These are phyloP conservation scores for Sanghuangporus weigelae DNA, from an alignment of 1,284 basidiomycete genomes.

Conservation along the genomic window DNA sequence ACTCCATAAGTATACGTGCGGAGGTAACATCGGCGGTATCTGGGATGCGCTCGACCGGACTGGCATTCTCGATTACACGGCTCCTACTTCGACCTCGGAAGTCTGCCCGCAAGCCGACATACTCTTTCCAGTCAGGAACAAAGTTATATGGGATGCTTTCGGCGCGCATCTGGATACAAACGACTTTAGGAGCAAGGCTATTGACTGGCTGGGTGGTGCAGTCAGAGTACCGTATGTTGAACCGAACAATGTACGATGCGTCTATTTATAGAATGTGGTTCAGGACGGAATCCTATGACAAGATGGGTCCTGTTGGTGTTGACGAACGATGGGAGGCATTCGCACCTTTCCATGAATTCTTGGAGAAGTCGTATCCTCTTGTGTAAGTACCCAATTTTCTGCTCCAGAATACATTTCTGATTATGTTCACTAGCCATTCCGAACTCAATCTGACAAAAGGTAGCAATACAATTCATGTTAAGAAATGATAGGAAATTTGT, in stretches of 20 bases:
- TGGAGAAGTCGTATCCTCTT: slow-evolving; percentile 19
- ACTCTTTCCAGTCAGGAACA: slow-evolving; percentile 39
- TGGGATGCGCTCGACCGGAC: not conserved
- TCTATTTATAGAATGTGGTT: not conserved
- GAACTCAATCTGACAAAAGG: slow-evolving; percentile 31
- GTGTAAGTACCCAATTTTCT: slow-evolving; percentile 15
- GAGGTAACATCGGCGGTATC: not conserved
- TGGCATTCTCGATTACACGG: not conserved
- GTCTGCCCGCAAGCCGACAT: slow-evolving; percentile 42
- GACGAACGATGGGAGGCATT: slow-evolving; percentile 23
- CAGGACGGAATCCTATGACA: slow-evolving; percentile 18
- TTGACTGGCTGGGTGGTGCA: slow-evolving; percentile 52
- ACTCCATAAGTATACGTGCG: not conserved
- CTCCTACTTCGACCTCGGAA: not conserved
- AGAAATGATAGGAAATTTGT: too few relatives aligned
- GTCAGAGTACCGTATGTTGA: slow-evolving; percentile 33
- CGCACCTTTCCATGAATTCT: slow-evolving; percentile 21
- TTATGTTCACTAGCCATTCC: slow-evolving; percentile 26
- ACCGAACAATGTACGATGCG: not conserved
- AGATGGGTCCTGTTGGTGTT: slow-evolving; percentile 21
- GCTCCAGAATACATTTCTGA: not conserved
- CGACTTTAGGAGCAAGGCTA: slow-evolving; percentile 40
- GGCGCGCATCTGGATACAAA: slow-evolving; percentile 37
- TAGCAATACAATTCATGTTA: not conserved
- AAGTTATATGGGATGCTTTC: slow-evolving; percentile 36